Base-by-base conservation (phyloP, 352 stramenopile genomes). In the Poterioochromonas sp. region DNA sequence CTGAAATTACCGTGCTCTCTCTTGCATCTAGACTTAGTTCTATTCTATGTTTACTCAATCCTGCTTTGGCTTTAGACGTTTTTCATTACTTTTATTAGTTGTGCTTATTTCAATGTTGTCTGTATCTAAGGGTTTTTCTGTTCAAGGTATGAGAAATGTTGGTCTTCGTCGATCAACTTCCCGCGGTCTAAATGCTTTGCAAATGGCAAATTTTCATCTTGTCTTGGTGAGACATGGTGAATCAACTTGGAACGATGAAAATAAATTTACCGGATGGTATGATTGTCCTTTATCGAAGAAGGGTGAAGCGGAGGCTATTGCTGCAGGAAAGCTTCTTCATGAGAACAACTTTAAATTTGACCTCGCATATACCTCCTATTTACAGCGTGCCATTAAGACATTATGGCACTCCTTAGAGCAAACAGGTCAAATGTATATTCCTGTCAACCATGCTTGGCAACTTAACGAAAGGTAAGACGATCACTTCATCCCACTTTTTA, bases 191-290 rank as follows among this genome's bases (percentile, higher is more conserved):
- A n/a, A n/a, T n/a, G n/a, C n/a, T n/a, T n/a, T n/a, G n/a, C n/a
- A n/a, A n/a, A n/a, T n/a, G n/a, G n/a, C n/a, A n/a, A n/a, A n/a
- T n/a, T 51, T 51, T 65, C 18, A 43, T 29, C 1, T 73, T 15
- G 68, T 76, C 29, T 62, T 76, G n/a, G 41, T 76, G 0, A 5
- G 93, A 83, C 94, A 98, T 87, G 93, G 95, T 84, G 93, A 98
- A 86, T 97, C 89, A 62, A 92, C 94, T 65, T 98, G 94, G 94
- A 98, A 98, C 87, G 87, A 97, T 51, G 89, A 97, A 83, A 98
- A 98, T 86, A 91, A 92, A 83, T 99, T 99, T 87, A 98, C 94
- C 53, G 95, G 96, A 70, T 99, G 96, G 96, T 89, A 96, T 81
- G 95, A 98, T 83, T 93, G 96, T 77, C 92, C 90, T 68, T 87